A percentile compares a stretch with the other conserved stretches of the same genome.
Evolutionary conservation across 208 protist genomes (phyloP).

Genomic region (Vickermania ingenoplastis): DNA sequence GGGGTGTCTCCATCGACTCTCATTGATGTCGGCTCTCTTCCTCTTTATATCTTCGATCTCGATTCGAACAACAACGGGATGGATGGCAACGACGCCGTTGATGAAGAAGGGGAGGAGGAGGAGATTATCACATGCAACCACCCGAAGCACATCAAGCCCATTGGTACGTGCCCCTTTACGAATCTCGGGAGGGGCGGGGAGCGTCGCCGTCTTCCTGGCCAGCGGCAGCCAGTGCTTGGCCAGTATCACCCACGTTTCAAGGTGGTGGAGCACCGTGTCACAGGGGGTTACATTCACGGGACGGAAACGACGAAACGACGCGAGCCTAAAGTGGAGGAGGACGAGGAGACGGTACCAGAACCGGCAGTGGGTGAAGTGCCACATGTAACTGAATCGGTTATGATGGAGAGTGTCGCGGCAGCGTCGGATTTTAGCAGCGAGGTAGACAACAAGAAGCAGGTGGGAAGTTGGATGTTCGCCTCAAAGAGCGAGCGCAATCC

Average conservation of each 20-base stretch:
- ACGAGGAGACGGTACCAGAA: neutral
- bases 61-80: neutral
- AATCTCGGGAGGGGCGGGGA: slow-evolving; percentile 17
- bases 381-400: neutral
- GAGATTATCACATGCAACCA: neutral
- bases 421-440: neutral
- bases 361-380: neutral
- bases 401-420: neutral
- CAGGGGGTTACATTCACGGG: slow-evolving; percentile 43
- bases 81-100: slow-evolving; percentile 1
- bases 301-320: neutral
- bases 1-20: slow-evolving; percentile 19
- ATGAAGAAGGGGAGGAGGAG: slow-evolving; percentile 4
- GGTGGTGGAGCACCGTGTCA: slow-evolving; percentile 50
- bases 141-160: neutral
- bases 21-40: slow-evolving; percentile 48
- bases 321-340: neutral
- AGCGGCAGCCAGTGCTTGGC: slow-evolving; percentile 48
- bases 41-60: slow-evolving; percentile 15
- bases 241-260: slow-evolving; percentile 60
- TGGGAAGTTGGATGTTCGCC: slow-evolving; percentile 58
- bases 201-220: slow-evolving; percentile 19
- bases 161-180: slow-evolving; percentile 40
- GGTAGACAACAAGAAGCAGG: slow-evolving; percentile 18
- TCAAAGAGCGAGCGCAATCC: slow-evolving; percentile 31